Percentiles rank a stretch among this genome's conserved stretches.
phyloP scores from a whole-genome alignment of 2,329 filamentous ascomycete species.

The Xylaria multiplex region DNA sequence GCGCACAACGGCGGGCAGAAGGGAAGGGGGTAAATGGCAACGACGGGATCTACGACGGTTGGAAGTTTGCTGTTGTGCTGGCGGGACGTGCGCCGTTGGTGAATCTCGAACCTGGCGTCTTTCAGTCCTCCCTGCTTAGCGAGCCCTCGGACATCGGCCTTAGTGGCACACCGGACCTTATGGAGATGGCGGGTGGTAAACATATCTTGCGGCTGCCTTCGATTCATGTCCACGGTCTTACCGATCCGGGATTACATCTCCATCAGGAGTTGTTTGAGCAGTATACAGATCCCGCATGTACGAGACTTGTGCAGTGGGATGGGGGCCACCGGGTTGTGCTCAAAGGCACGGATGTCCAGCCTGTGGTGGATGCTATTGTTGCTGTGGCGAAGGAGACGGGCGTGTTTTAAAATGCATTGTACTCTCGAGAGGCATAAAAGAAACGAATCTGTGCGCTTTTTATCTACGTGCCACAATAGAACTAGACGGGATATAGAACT shows the following conservation, averaged over 20 bases:
- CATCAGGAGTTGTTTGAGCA: conserved; percentile 66
- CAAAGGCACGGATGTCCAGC: conserved; percentile 71
- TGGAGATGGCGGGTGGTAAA: conserved; percentile 53
- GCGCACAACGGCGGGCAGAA: conserved; percentile 40
- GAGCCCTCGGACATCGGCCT: conserved; percentile 49
- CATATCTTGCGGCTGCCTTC: conserved; percentile 67
- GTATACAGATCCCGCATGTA: conserved; percentile 67
- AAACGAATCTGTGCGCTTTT: not conserved
- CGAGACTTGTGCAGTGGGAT: conserved; percentile 75
- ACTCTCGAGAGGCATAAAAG: not conserved
- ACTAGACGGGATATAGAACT: conserved; percentile 17
- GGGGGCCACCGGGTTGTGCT: conserved; percentile 77
- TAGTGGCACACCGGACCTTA: conserved; percentile 55
- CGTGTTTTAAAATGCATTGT: conserved; percentile 29
- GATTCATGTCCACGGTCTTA: conserved; percentile 73
- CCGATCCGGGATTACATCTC: conserved; percentile 67
- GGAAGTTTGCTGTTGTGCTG: conserved; percentile 69
- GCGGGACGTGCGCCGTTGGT: conserved; percentile 70
- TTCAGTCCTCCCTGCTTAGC: conserved; percentile 45
- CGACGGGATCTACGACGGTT: conserved; percentile 53
- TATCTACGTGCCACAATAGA: not conserved
- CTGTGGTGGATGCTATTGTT: conserved; percentile 63
- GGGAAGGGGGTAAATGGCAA: conserved; percentile 5
- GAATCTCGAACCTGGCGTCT: conserved; percentile 56
- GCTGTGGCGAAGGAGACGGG: conserved; percentile 61